Evolutionary conservation across 805 yeast genomes (phyloP), one percentile per base, ranked within the genome.

Genomic region (Candida dendrica): DNA sequence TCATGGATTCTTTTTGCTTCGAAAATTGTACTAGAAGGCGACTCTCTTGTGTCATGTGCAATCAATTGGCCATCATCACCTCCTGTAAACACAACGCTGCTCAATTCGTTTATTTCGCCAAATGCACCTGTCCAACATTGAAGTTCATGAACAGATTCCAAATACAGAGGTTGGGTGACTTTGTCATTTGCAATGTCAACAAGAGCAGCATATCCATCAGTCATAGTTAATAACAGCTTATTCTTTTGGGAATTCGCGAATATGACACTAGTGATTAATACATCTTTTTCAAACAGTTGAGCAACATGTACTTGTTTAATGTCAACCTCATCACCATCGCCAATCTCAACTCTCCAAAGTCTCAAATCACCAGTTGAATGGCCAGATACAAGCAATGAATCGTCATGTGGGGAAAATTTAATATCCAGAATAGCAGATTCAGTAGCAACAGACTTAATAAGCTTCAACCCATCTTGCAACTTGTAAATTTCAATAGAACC

Each of bases 111-210:
- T 19, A 65, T 48, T 36, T 70, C 71, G 8, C 86, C 89, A 63
- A 80, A 85, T 2, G 77, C 77, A 6, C 87, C 85, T 5, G 84
- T 85, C 98, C 98, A 90, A 45, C 95, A 86, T 60, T 91, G 96
- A 29, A 89, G 61, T 9, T 72, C 69, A 58, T 91, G 97, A 1
- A 60, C 43, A 1, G 71, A 57, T 9, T 56, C 44, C 30, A 74
- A 61, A 45, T 15, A 17, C 16, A 49, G 51, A 1, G 42, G 33
- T 26, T 50, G 43, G 22, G 45, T 15, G 17, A 45, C 6, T 39
- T 49, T 29, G 27, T 47, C 15, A 44, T 47, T 22, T 26, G 46
- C n/a, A 50, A 62, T n/a, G 22, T 69, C 66, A 1, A 75, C 55
- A 0, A 72, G 49, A 0, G 75, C 71, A 15, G 75, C 68, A 34